Base-by-base conservation (phyloP, 257 asterid species). In the Solanum tacnaense region DNA sequence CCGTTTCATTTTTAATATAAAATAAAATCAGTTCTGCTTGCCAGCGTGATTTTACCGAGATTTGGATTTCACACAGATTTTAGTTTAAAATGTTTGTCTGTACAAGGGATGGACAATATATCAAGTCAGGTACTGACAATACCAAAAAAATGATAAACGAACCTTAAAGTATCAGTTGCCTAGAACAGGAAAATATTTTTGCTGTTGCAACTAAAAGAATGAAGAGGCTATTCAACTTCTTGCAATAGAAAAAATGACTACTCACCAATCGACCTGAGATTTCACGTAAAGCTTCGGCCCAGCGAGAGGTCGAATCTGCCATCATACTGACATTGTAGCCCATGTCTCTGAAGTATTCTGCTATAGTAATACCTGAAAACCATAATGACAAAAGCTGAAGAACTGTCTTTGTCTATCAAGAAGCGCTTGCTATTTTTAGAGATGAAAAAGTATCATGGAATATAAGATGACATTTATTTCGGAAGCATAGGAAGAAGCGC, bases 201-300 rank as follows among this genome's bases (percentile, higher is more conserved):
- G 25, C 32, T 49, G 68, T 15, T 46, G 58, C 52, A 73, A 73
- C 73, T 86, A 9, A 81, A 27, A 12, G 68, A 81, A 46, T 49
- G 39, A 81, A 81, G 85, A 81, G 38, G 68, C 5, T 27, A 46
- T 44, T 29, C 62, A 32, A 27, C 85, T 44, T 65, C 49, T 70
- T 56, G 85, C 58, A 83, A 90, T 15, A 89, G 84, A 31, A 56
- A 87, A 87, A 20, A 49, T 11, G 76, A 20, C 73, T 34, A 90
- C 95, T 89, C 95, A 97, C 99, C 98, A 97, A 89, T 90, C 99
- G 99, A 65, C 99, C 99, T 18, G 99, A 97, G 91, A 97, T 97
- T 91, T 97, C 99, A 94, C 99, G 99, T 94, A 97, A 90, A 70
- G 99, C 99, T 93, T 97, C 99, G 44, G 99, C 99, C 99, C 99